Conservation (phyloP, 352 stramenopile species). For the Globisporangium apiculatum region DNA sequence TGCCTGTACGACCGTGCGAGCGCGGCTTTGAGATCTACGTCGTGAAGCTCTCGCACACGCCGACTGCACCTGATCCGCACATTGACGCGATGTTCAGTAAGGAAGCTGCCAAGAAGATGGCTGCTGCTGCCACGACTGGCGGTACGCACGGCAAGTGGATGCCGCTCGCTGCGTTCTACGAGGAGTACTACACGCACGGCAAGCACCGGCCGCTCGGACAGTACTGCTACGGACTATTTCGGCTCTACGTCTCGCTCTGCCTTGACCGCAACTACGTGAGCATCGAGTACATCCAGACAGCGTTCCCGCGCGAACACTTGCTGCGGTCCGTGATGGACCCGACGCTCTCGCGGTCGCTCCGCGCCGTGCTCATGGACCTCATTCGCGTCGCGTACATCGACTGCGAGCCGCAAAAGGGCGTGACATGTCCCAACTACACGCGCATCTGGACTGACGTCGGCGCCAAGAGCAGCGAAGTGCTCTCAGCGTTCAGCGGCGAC, state of each 20-base stretch:
- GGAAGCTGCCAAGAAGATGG: not conserved
- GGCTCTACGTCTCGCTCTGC: conserved; percentile 62
- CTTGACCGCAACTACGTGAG: conserved; percentile 72
- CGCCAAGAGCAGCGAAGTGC: conserved; percentile 17
- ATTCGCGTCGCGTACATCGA: conserved; percentile 62
- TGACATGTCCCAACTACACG: conserved; percentile 61
- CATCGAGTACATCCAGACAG: conserved; percentile 59
- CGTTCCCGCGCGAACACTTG: conserved; percentile 51
- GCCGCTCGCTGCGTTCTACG: conserved; percentile 40
- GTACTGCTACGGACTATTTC: conserved; percentile 68
- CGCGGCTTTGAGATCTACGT: conserved; percentile 53
- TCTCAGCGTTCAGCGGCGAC: conserved; percentile 21
- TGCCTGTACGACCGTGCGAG: conserved; percentile 34
- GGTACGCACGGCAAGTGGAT: conserved; percentile 29
- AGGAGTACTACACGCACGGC: conserved; percentile 46
- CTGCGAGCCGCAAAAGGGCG: conserved; percentile 53
- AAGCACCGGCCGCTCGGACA: conserved; percentile 42
- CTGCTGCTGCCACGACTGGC: not conserved
- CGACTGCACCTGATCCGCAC: conserved; percentile 16
- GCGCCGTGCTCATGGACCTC: conserved; percentile 57
- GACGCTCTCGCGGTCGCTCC: conserved; percentile 41
- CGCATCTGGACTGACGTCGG: conserved; percentile 59
- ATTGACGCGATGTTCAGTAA: conserved; percentile 37
- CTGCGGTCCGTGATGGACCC: conserved; percentile 40
- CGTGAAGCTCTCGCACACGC: conserved; percentile 11